Evolutionary conservation across 768 basidiomycete genomes (phyloP), one percentile per base, ranked within the genome.

Genomic region (Mycena alexandri): DNA sequence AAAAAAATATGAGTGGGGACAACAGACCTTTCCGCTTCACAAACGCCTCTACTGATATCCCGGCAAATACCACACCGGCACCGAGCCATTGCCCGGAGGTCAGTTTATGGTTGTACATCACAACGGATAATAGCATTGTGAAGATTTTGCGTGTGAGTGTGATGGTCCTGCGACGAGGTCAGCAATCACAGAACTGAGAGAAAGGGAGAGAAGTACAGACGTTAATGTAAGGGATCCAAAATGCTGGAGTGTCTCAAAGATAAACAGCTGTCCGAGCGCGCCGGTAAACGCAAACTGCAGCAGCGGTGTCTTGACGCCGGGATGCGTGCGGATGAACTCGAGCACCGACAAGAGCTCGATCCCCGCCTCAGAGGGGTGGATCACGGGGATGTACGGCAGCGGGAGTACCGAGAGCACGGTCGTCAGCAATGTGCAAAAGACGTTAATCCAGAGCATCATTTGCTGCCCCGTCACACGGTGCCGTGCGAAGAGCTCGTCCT

Each of bases 361-460:
- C 59, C 87, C 84, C 48, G 84, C 84, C 6, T 82, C 77, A 16
- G 88, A 85, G 1, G 93, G 93, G 74, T 93, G 91, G 51, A 94
- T 84, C 44, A 96, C 89, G 19, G 95, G 92, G 61, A 96, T 93
- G 71, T 90, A 86, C 2, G 90, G 95, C 33, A 95, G 83, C 4
- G 91, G 94, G 53, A 94, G 84, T 9, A 92, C 76, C 29, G 90
- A 86, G 29, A 98, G 89, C 13, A 89, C 75, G 2, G 86, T 82
- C 22, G 93, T 90, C 63, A 94, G 77, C 42, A 90, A 67, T 4
- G 95, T 93, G 79, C 92, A 91, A 81, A 96, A 91, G 29, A 93
- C 72, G 76, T 96, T 97, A 79, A 99, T 97, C 89, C 90, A 97
- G 77, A 99, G 91, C 98, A 99, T 99, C 96, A 99, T 98, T 76